These are phyloP conservation scores for Dendrobium huoshanense DNA, from an alignment of 106 monocot species.

Conservation along the genomic window DNA sequence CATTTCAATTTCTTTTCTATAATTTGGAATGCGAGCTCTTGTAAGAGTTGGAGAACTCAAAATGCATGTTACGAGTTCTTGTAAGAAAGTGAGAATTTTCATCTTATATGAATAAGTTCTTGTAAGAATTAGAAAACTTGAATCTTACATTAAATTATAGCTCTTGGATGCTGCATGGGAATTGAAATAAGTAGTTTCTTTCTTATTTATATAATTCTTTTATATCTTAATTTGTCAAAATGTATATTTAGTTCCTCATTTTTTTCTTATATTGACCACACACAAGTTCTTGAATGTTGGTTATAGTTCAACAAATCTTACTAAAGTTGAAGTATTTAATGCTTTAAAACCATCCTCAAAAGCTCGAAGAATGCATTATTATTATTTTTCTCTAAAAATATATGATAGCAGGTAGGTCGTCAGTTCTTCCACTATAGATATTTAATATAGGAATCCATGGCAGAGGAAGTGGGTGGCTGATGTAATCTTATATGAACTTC, in stretches of 20 bases:
- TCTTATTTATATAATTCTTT: too few relatives aligned
- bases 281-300: not conserved
- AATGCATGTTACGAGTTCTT: too few relatives aligned
- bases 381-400: not conserved
- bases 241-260: too few relatives aligned
- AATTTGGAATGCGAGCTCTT: too few relatives aligned
- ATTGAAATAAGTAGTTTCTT: constrained; percentile 31
- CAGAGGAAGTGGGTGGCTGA: constrained; percentile 67
- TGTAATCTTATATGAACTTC: constrained; percentile 55
- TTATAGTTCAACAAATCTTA: not conserved
- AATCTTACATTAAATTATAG: constrained; percentile 27
- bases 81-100: too few relatives aligned
- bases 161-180: constrained; percentile 43
- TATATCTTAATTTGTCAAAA: not conserved
- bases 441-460: constrained; percentile 34
- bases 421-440: constrained; percentile 48
- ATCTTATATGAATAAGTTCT: too few relatives aligned
- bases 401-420: constrained; percentile 33
- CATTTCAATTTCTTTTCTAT: too few relatives aligned
- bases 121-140: too few relatives aligned
- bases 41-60: too few relatives aligned
- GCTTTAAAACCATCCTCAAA: not conserved
- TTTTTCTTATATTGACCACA: too few relatives aligned
- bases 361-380: not conserved
- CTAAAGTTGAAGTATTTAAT: not conserved